Evolutionary conservation across 2,329 filamentous ascomycete species (phyloP), one percentile per base, ranked within the genome.

Genomic region (Calonectria hawksworthii): DNA sequence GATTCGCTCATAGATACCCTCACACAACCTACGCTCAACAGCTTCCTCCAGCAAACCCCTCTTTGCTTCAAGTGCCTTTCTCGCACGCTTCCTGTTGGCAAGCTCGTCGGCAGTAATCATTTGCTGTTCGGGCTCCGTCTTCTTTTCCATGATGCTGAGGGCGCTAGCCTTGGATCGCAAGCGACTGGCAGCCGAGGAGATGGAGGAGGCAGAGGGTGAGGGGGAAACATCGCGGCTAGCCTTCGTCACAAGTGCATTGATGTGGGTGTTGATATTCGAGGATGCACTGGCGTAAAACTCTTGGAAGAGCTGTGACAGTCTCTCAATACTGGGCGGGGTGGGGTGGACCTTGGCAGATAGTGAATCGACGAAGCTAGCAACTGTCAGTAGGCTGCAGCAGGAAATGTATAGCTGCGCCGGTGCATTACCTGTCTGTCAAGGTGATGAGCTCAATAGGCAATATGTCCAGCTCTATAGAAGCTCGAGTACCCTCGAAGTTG

Each of bases 381-480:
- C 47, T 50, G 38, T 78, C 67, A 78, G 73, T 63, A 51, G 68
- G 63, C 38, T 56, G 18, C 8, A 23, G 28, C 28, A 56, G 51
- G 34, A 38, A 34, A 68, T 70, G 38, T 14, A n/a, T 30, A 47
- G 64, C 32, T 63, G 18, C 13, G n/a, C 38, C 51, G 78, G 84
- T 7, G 11, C 5, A 7, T 75, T 88, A 96, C 95, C 94, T 95
- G 85, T 99, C 96, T 26, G 94, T 95, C 83, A 98, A 87, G 84
- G 95, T 97, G 73, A 97, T 91, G 74, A 99, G 91, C 89, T 99
- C 97, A 81, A 98, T 97, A 18, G 97, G 97, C 52, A 99, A 92
- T 82, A 98, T 94, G 80, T 98, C 95, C 76, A 97, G 93, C 72
- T 95, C 93, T 76, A 95, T 91, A 4, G 94, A 92, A 28, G 88